Percentiles rank a stretch among this genome's conserved stretches.
Evolutionary conservation across 371 early-diverging fungal genomes (phyloP).

Genomic region (Thermomucor indicae-seudaticae): DNA sequence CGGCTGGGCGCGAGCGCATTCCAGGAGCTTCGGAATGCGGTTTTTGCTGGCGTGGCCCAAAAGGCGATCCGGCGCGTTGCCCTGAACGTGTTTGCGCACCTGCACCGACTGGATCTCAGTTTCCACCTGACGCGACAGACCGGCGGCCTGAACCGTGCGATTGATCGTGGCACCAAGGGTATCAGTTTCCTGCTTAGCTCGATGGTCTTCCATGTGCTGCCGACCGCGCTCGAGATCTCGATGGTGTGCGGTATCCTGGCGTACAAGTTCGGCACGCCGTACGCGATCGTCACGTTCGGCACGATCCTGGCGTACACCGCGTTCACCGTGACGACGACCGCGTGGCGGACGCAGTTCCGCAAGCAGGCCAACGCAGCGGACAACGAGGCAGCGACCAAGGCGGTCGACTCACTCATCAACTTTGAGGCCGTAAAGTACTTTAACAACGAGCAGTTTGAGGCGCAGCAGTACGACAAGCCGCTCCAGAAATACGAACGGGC

Average conservation of each 20-base stretch:
- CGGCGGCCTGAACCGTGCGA: constrained; percentile 91
- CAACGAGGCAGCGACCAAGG: constrained; percentile 87
- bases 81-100: constrained; percentile 81
- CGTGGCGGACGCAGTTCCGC: constrained; percentile 85
- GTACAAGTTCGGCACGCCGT: constrained; percentile 79
- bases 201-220: constrained; percentile 90
- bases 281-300: constrained; percentile 79
- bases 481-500: constrained; percentile 86
- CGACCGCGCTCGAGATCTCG: constrained; percentile 91
- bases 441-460: constrained; percentile 86
- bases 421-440: constrained; percentile 96
- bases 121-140: constrained; percentile 93
- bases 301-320: constrained; percentile 85
- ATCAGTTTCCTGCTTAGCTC: constrained; percentile 90
- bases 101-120: constrained; percentile 79
- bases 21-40: constrained; percentile 90
- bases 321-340: constrained; percentile 85
- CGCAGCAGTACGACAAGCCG: constrained; percentile 78
- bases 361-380: constrained; percentile 92
- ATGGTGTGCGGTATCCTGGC: constrained; percentile 94
- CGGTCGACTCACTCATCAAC: constrained; percentile 92
- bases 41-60: constrained; percentile 94
- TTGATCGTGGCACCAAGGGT: constrained; percentile 98
- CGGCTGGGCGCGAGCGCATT: constrained; percentile 80
- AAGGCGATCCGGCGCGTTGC: constrained; percentile 89